Evolutionary conservation across 305 asterid genomes (phyloP), one percentile per base, ranked within the genome.

Genomic region (Fraxinus albicans): DNA sequence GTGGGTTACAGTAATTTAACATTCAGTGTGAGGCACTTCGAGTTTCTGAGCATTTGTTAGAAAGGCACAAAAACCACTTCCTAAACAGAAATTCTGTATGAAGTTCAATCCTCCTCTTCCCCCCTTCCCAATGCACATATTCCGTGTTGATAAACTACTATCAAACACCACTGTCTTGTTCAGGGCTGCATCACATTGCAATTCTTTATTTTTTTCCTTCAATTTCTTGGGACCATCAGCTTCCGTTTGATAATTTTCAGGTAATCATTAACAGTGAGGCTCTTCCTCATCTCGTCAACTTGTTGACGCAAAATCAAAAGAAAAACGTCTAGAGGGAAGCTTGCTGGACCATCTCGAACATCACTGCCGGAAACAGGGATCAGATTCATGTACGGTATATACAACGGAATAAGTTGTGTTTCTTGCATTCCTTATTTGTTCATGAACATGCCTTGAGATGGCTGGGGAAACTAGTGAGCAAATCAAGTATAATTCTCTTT

Each of bases 331-430:
- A 90, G 81, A 92, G 89, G 82, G 96, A 92, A 86, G 94, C 95
- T 29, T 92, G 94, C 83, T 87, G 97, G 96, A 91, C 95, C 60
- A 86, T 92, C 83, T 93, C 96, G 53, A 93, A 90, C 86, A 91
- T 93, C 84, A 92, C 97, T 25, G 94, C 92, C 13, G 96, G 94
- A 88, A 92, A 86, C 83, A 88, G 58, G 81, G 89, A 87, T 27
- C 96, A 92, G 76, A 90, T 91, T 70, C 93, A 89, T 93, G 96
- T 90, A 73, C 69, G 78, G 8, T 33, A 27, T 33, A 4, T 75
- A 47, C 8, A 77, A 42, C 8, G 50, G 29, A 3, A 17, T 79
- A 47, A 55, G 10, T 55, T 38, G 33, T 76, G 15, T 23, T 8
- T 67, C 35, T 58, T 65, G 44, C 63, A 40, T 13, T 78, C 40